Conservation (phyloP, 305 asterid genomes). For the Caryopteris hybrid region DNA sequence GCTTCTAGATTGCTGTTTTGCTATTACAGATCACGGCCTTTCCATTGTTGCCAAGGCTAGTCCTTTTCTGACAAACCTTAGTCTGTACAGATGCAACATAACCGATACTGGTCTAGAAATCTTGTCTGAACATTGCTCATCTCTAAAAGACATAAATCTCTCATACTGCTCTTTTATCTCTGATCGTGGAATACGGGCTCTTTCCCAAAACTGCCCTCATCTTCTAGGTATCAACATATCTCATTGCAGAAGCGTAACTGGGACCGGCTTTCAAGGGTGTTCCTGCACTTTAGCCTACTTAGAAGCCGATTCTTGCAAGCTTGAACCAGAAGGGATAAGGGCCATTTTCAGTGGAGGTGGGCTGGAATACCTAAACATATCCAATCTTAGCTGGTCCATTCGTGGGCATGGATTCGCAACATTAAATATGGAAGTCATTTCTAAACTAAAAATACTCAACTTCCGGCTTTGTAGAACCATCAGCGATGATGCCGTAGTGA, state of each 20-base stretch:
- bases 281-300: slow-evolving; percentile 35
- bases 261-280: slow-evolving; percentile 64
- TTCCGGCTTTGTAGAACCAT: slow-evolving; percentile 52
- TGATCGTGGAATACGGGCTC: slow-evolving; percentile 47
- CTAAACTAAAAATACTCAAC: slow-evolving; percentile 48
- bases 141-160: slow-evolving; percentile 53
- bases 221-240: slow-evolving; percentile 55
- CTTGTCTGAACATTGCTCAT: slow-evolving; percentile 42
- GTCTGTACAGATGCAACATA: slow-evolving; percentile 67
- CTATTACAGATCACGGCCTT: slow-evolving; percentile 49
- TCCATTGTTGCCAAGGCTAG: slow-evolving; percentile 50
- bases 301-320: slow-evolving; percentile 61
- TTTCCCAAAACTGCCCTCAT: slow-evolving; percentile 40
- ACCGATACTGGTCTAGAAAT: slow-evolving; percentile 54
- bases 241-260: slow-evolving; percentile 45
- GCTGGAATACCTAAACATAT: slow-evolving; percentile 55
- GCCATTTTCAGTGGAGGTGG: slow-evolving; percentile 73
- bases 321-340: slow-evolving; percentile 51
- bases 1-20: slow-evolving; percentile 62
- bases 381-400: slow-evolving; percentile 44
- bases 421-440: slow-evolving; percentile 30
- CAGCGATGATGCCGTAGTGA: slow-evolving; percentile 35
- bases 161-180: slow-evolving; percentile 50
- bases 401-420: slow-evolving; percentile 39
- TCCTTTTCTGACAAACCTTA: slow-evolving; percentile 41